phyloP scores from a whole-genome alignment of 192 early-diverging fungal species.

The Coemansia biformis region DNA sequence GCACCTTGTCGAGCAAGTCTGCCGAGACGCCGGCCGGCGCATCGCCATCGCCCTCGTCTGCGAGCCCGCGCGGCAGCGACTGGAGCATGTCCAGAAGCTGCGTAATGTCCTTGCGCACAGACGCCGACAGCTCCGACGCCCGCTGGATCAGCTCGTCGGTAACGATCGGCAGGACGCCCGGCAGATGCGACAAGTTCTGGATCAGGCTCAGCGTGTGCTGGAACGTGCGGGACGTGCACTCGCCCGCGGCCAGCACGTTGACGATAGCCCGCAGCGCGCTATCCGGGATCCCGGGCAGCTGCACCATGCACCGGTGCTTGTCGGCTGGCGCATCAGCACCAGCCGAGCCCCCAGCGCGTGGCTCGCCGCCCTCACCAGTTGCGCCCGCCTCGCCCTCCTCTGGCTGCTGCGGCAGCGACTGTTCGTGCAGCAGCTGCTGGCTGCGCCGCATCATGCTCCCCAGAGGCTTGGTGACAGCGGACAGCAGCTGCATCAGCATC shows the following conservation, averaged over 20 bases:
- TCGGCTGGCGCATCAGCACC: no score
- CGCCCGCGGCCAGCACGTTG: slow-evolving; percentile 82
- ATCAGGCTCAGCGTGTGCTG: slow-evolving; percentile 88
- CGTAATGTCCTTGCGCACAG: slow-evolving; percentile 65
- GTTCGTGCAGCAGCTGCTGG: slow-evolving; percentile 36
- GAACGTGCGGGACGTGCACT: slow-evolving; percentile 90
- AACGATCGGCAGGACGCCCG: slow-evolving; percentile 66
- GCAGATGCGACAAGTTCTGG: slow-evolving; percentile 73
- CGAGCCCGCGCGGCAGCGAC: slow-evolving; percentile 10
- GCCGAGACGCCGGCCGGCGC: slow-evolving; percentile 5
- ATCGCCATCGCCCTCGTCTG: slow-evolving; percentile 31
- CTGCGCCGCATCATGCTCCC: slow-evolving; percentile 54
- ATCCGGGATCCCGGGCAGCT: slow-evolving; percentile 76
- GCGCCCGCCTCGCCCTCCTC: slow-evolving; percentile 8
- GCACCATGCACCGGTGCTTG: slow-evolving; percentile 23
- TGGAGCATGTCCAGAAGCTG: slow-evolving; percentile 58
- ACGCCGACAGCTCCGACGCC: slow-evolving; percentile 62
- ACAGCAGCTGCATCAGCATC: slow-evolving; percentile 78
- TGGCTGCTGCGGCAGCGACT: slow-evolving; percentile 15
- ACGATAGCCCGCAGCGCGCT: slow-evolving; percentile 79
- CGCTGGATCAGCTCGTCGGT: slow-evolving; percentile 71
- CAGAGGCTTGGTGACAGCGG: slow-evolving; percentile 73
- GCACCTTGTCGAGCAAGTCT: slow-evolving; percentile 59
- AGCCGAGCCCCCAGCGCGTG: slow-evolving; percentile 1
- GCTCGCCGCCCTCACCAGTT: no score